These are phyloP conservation scores for Bruguiera parviflora DNA, from an alignment of 345 rosid species.

Conservation along the genomic window DNA sequence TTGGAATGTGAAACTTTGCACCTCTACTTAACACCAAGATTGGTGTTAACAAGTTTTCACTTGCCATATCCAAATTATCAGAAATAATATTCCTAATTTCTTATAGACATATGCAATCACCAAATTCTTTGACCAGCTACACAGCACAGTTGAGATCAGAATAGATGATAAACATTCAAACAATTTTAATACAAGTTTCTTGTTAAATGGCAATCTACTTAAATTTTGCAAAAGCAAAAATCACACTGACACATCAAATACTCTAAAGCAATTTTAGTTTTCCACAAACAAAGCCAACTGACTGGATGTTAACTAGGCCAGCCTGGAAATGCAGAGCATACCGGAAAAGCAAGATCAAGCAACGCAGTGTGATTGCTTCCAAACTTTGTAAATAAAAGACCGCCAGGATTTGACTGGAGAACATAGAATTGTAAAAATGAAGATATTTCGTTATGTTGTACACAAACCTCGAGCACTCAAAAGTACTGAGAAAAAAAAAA, in stretches of 20 bases:
- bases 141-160: not conserved
- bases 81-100: too few relatives aligned
- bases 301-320: not conserved
- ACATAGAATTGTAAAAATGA: not conserved
- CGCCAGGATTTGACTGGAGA: constrained; percentile 87
- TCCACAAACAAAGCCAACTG: not conserved
- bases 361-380: constrained; percentile 91
- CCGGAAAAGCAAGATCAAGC: constrained; percentile 91
- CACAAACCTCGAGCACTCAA: not conserved
- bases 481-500: not conserved
- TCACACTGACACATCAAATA: too few relatives aligned
- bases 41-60: too few relatives aligned
- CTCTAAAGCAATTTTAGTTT: too few relatives aligned
- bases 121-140: not conserved
- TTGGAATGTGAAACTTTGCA: too few relatives aligned
- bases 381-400: constrained; percentile 88
- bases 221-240: too few relatives aligned
- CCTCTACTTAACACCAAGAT: too few relatives aligned
- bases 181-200: not conserved
- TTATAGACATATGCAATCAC: not conserved
- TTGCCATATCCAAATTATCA: too few relatives aligned
- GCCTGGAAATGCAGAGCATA: constrained; percentile 25
- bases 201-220: not conserved
- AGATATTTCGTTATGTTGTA: not conserved
- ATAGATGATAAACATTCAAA: not conserved